Percentiles rank a stretch among this genome's conserved stretches.
These are phyloP conservation scores for Pseudoscleropodium purum DNA, from an alignment of 225 moss, liverwort and hornwort species.

Conservation along the genomic window DNA sequence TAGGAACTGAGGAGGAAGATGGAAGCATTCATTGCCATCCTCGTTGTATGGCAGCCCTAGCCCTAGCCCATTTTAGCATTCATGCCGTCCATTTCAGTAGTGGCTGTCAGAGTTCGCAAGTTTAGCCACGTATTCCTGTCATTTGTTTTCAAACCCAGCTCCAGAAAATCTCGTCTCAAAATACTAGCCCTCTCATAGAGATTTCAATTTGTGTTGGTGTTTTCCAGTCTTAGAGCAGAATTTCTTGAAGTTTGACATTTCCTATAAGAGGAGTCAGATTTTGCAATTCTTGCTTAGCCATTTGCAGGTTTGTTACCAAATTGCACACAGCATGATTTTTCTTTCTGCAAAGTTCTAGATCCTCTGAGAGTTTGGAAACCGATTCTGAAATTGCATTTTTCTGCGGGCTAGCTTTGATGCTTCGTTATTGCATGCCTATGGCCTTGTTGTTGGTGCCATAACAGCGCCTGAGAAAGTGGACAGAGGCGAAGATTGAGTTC, in stretches of 20 bases:
- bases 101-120: neutral
- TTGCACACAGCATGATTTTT: neutral
- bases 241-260: neutral
- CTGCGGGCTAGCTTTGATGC: neutral
- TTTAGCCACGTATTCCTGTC: neutral
- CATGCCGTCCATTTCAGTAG: neutral
- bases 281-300: neutral
- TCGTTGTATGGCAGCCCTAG: neutral
- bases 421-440: neutral
- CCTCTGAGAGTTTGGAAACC: neutral
- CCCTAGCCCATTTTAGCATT: neutral
- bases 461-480: slow-evolving; percentile 63
- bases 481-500: slow-evolving; percentile 43
- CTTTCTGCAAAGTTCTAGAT: neutral
- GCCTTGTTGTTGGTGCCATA: neutral
- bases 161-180: neutral
- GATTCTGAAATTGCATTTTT: neutral
- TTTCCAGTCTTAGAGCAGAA: neutral
- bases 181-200: neutral
- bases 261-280: neutral
- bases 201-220: neutral
- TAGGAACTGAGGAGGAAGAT: neutral
- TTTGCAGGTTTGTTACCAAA: neutral
- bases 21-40: neutral
- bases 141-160: neutral